Conservation (phyloP, 1,139 yeast genomes). For the Arxiozyma bovina region DNA sequence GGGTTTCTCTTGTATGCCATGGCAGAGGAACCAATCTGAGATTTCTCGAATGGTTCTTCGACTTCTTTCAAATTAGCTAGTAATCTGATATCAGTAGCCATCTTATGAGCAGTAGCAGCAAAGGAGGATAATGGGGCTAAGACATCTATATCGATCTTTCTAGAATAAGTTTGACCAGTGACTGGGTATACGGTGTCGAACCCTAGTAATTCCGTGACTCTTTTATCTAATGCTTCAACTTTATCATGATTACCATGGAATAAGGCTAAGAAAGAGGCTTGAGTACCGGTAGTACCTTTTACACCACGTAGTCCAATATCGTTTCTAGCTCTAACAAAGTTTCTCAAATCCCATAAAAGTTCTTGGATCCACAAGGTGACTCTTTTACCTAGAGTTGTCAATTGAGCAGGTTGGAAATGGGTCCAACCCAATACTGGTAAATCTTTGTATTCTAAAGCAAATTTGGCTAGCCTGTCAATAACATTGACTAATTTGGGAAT, state of each 20-base stretch:
- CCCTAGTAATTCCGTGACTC: constrained; percentile 87
- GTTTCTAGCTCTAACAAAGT: constrained; percentile 90
- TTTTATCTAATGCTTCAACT: constrained; percentile 84
- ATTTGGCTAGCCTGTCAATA: constrained; percentile 77
- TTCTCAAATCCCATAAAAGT: constrained; percentile 93
- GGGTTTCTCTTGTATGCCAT: constrained; percentile 99
- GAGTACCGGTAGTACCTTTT: constrained; percentile 99
- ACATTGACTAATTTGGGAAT: constrained; percentile 95
- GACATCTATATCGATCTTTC: constrained; percentile 94
- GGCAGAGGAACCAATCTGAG: constrained; percentile 95
- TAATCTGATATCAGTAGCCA: constrained; percentile 93
- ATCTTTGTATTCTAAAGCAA: constrained; percentile 88
- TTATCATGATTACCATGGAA: constrained; percentile 96
- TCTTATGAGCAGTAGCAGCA: constrained; percentile 95
- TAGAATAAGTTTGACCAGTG: constrained; percentile 96
- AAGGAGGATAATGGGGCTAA: constrained; percentile 87
- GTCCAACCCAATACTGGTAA: constrained; percentile 98
- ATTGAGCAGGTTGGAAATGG: constrained; percentile 98
- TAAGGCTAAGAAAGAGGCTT: constrained; percentile 86
- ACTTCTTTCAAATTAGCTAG: constrained; percentile 94
- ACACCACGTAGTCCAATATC: constrained; percentile 97
- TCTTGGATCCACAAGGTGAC: constrained; percentile 98
- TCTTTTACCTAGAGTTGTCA: constrained; percentile 97
- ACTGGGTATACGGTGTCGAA: constrained; percentile 94
- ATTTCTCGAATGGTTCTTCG: constrained; percentile 97